Evolutionary conservation across 345 rosid species (phyloP).

Genomic region (Fremontodendron californicum): DNA sequence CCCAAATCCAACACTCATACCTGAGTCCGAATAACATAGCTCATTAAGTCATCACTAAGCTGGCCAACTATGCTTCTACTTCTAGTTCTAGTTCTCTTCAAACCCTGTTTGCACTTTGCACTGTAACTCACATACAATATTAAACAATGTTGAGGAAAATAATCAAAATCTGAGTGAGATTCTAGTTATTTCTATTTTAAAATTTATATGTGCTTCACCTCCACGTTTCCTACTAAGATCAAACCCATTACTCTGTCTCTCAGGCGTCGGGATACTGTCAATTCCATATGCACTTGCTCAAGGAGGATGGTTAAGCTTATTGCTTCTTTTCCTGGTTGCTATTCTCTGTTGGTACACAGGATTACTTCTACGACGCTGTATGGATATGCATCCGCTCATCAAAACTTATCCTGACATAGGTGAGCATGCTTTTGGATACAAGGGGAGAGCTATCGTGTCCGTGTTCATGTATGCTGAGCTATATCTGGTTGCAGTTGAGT

Average conservation of each 20-base stretch:
- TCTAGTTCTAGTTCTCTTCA: not conserved
- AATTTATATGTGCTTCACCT: no score
- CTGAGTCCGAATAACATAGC: no score
- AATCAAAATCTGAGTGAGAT: not conserved
- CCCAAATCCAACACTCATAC: no score
- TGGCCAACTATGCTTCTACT: no score
- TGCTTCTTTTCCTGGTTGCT: conserved; percentile 47
- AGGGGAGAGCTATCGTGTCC: conserved; percentile 53
- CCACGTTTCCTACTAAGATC: no score
- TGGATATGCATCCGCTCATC: conserved; percentile 39
- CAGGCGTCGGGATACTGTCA: conserved; percentile 65
- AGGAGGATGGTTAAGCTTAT: conserved; percentile 63
- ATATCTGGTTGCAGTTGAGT: conserved; percentile 60
- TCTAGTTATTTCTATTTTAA: not conserved
- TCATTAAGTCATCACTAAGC: no score
- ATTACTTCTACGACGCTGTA: conserved; percentile 47
- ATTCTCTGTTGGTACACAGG: conserved; percentile 60
- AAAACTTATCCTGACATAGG: conserved; percentile 65
- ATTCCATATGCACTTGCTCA: conserved; percentile 62
- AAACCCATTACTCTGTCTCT: not conserved
- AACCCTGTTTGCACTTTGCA: not conserved
- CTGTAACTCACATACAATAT: not conserved
- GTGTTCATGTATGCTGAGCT: conserved; percentile 54
- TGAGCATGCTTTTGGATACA: conserved; percentile 48
- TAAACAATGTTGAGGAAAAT: not conserved